phyloP scores from a whole-genome alignment of 176 grass and related monocot species.

The Oryza glaberrima region DNA sequence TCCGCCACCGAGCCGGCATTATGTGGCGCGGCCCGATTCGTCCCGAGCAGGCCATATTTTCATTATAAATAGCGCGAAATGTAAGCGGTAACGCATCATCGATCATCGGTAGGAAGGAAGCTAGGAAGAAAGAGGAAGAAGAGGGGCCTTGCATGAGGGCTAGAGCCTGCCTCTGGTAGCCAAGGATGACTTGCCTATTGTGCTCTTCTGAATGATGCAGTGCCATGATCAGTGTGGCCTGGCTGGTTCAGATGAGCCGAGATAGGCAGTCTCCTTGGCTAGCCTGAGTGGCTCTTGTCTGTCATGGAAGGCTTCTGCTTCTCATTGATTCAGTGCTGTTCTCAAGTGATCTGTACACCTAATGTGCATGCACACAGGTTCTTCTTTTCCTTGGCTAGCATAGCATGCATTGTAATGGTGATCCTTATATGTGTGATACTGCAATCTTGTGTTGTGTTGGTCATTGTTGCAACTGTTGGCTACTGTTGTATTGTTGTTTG shows the following conservation, averaged over 20 bases:
- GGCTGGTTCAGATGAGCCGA: conserved; percentile 21
- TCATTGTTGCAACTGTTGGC: not conserved
- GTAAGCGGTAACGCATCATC: not conserved
- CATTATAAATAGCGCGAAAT: conserved; percentile 37
- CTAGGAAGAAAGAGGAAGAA: not conserved
- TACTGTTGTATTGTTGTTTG: not conserved
- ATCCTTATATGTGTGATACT: not conserved
- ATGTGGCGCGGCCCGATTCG: not conserved
- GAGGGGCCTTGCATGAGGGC: conserved; percentile 53
- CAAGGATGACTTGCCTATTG: conserved; percentile 77
- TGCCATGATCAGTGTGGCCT: not conserved
- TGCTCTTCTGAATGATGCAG: conserved; percentile 23
- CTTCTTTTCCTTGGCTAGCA: not conserved
- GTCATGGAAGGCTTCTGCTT: conserved; percentile 59
- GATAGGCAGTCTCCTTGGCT: conserved; percentile 74
- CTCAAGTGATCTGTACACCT: not conserved
- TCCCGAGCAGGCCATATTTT: not conserved
- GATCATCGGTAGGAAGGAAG: not conserved
- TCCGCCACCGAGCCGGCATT: not conserved
- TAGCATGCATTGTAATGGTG: not conserved
- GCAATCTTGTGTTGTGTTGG: not conserved
- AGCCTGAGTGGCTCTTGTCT: conserved; percentile 53
- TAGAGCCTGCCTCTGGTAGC: conserved; percentile 53
- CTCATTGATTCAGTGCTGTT: conserved; percentile 16
- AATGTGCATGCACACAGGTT: not conserved